Percentiles rank a stretch among this genome's conserved stretches.
phyloP scores from a whole-genome alignment of 306 rosid species.

The Rubus parviflorus region DNA sequence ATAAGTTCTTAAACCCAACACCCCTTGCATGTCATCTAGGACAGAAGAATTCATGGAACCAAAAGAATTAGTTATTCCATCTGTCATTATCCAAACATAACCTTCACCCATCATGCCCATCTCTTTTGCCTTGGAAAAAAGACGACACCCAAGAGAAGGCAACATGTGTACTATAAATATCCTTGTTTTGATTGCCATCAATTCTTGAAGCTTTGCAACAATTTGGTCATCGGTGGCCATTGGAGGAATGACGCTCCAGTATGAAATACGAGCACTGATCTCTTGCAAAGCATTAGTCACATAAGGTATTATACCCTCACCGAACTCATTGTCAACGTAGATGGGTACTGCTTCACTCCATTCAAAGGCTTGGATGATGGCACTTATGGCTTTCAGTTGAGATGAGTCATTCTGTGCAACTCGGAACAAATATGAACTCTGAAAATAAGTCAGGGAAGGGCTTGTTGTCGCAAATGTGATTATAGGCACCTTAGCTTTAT shows the following conservation, averaged over 20 bases:
- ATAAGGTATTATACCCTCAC: conserved; percentile 26
- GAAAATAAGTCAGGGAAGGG: background rate
- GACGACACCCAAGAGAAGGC: conserved; percentile 14
- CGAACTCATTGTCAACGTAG: conserved; percentile 22
- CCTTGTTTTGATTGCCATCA: conserved; percentile 27
- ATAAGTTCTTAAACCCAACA: too few relatives aligned
- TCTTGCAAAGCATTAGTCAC: conserved; percentile 33
- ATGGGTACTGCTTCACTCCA: conserved; percentile 42
- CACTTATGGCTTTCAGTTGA: conserved; percentile 31
- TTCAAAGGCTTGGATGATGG: conserved; percentile 29
- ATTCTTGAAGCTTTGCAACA: conserved; percentile 22
- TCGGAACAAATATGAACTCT: conserved; percentile 28
- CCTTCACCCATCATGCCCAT: background rate
- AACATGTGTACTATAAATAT: too few relatives aligned
- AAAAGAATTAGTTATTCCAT: too few relatives aligned
- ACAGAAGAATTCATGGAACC: conserved; percentile 20
- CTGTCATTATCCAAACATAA: too few relatives aligned
- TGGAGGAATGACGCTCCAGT: conserved; percentile 15
- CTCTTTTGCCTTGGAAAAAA: conserved; percentile 28
- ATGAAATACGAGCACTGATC: conserved; percentile 18
- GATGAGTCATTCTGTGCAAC: conserved; percentile 23
- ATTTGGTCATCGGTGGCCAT: conserved; percentile 22
- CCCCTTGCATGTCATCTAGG: too few relatives aligned
- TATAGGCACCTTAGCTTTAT: conserved; percentile 43
- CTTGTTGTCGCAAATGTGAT: conserved; percentile 33